phyloP scores from a whole-genome alignment of 345 rosid species.

The Pistacia integerrima region DNA sequence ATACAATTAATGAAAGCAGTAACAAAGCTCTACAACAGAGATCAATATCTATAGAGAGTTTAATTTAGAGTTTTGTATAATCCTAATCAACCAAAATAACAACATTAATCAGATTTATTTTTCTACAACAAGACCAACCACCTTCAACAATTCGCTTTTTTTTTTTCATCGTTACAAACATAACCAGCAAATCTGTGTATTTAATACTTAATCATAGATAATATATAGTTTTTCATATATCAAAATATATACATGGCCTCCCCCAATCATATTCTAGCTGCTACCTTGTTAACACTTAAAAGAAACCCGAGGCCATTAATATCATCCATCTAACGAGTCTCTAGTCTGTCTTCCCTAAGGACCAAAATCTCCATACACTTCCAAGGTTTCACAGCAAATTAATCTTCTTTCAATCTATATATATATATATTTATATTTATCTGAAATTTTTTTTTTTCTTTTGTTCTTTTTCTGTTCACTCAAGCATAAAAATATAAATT shows the following conservation, averaged over 20 bases:
- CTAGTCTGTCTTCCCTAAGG: constrained; percentile 22
- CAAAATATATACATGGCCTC: constrained; percentile 26
- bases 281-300: constrained; percentile 10
- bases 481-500: not conserved
- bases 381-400: constrained; percentile 9
- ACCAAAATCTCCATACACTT: constrained; percentile 38
- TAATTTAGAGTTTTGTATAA: constrained; percentile 4
- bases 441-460: not conserved
- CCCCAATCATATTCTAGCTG: constrained; percentile 27
- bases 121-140: constrained; percentile 29
- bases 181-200: constrained; percentile 14
- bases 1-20: not conserved
- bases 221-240: not conserved
- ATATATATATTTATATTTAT: not conserved
- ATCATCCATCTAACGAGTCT: constrained; percentile 12
- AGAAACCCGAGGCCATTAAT: constrained; percentile 20
- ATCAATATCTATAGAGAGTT: constrained; percentile 17
- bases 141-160: constrained; percentile 6
- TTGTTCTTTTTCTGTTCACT: not conserved
- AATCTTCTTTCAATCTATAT: not conserved
- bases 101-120: constrained; percentile 25
- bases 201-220: not conserved
- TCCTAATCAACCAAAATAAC: constrained; percentile 26
- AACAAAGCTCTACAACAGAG: constrained; percentile 16
- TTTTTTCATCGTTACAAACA: not conserved